Percentiles rank a stretch among this genome's conserved stretches.
These are phyloP conservation scores for Huntiella decipiens DNA, from an alignment of 2,329 filamentous ascomycete species.

Conservation along the genomic window DNA sequence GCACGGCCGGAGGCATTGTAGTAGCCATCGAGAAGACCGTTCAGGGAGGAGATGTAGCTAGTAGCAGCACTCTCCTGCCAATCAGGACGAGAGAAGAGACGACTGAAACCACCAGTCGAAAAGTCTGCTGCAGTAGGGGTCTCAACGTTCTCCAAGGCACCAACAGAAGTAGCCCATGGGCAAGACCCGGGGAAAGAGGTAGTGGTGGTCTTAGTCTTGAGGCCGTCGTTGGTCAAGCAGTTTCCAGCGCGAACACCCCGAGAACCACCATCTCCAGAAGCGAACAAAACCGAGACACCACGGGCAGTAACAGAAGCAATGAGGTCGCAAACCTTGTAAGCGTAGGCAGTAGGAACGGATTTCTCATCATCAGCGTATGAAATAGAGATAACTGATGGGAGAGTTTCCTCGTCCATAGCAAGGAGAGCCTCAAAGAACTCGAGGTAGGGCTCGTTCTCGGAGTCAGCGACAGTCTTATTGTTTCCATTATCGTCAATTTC, in stretches of 20 bases:
- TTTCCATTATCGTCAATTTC: constrained; percentile 23
- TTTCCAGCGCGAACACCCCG: constrained; percentile 26
- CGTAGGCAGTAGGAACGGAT: constrained; percentile 31
- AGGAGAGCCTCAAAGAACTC: constrained; percentile 33
- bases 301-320: constrained; percentile 34
- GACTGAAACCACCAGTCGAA: constrained; percentile 33
- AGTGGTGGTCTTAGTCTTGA: constrained; percentile 33
- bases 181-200: constrained; percentile 48
- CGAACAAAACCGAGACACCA: constrained; percentile 31
- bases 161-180: constrained; percentile 48
- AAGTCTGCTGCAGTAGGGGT: constrained; percentile 25
- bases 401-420: constrained; percentile 21
- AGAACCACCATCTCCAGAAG: constrained; percentile 32
- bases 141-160: constrained; percentile 29
- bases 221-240: constrained; percentile 41
- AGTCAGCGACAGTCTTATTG: constrained; percentile 15
- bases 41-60: constrained; percentile 23
- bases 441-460: constrained; percentile 38
- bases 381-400: constrained; percentile 38
- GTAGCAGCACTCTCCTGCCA: constrained; percentile 27
- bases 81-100: constrained; percentile 25
- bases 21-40: constrained; percentile 23
- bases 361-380: constrained; percentile 42
- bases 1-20: constrained; percentile 29
- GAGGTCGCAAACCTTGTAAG: constrained; percentile 30